Conservation (phyloP, 495 filamentous ascomycete genomes). For the Aspergillus leporis region DNA sequence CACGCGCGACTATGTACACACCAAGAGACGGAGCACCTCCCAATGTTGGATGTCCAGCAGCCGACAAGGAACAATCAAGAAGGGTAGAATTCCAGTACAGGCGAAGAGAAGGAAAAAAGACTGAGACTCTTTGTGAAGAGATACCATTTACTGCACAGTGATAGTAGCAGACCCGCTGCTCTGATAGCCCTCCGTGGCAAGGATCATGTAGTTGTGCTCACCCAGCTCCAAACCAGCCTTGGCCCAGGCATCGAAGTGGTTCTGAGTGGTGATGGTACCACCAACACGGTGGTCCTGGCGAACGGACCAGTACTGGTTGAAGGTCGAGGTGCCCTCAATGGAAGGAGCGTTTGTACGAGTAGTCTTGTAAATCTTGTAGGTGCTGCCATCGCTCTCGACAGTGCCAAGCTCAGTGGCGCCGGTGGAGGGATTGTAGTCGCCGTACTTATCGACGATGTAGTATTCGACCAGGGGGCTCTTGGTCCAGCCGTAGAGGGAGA, state of each 20-base stretch:
- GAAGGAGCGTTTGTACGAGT: slow-evolving; percentile 59
- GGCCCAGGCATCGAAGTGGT: slow-evolving; percentile 66
- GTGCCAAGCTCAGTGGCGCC: slow-evolving; percentile 51
- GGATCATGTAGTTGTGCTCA: slow-evolving; percentile 58
- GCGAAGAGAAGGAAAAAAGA: not conserved
- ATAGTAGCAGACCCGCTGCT: slow-evolving; percentile 52
- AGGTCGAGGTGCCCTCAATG: slow-evolving; percentile 59
- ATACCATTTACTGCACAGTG: slow-evolving; percentile 34
- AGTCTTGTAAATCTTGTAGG: slow-evolving; percentile 64
- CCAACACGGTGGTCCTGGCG: slow-evolving; percentile 51
- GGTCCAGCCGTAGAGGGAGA: slow-evolving; percentile 66
- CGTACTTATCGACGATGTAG: slow-evolving; percentile 62
- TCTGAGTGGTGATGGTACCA: slow-evolving; percentile 52
- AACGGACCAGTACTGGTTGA: slow-evolving; percentile 64
- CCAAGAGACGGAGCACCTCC: too few relatives aligned
- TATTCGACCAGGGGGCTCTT: slow-evolving; percentile 61
- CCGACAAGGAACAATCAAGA: too few relatives aligned
- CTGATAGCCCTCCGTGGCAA: slow-evolving; percentile 58
- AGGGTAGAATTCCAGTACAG: not conserved
- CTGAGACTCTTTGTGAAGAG: too few relatives aligned
- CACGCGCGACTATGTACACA: too few relatives aligned
- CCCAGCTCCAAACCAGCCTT: slow-evolving; percentile 48
- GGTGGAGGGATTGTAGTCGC: slow-evolving; percentile 51
- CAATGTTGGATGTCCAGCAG: not conserved
- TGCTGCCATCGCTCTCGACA: slow-evolving; percentile 57